Base-by-base conservation (phyloP, 192 early-diverging fungal species). In the Globomyces pollinis-pini region DNA sequence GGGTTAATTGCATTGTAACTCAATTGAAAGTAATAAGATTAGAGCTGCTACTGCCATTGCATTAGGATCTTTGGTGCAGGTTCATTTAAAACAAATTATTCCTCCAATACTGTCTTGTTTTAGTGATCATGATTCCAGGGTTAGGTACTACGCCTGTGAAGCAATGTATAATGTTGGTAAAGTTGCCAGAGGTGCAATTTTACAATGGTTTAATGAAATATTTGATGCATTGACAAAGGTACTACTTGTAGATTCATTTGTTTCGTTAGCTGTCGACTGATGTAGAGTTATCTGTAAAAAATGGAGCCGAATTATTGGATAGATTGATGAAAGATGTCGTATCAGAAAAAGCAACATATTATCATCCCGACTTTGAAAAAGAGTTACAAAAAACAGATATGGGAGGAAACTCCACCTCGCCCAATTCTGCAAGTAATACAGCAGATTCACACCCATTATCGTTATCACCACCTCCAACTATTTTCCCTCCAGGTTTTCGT, bases 91-190 rank as follows among this genome's bases (percentile, higher is more conserved):
- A 31, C 35, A 36, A 35, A 91, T 99, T 57, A 84, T 97, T 2
- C 91, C 92, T 15, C 97, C 97, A 1, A 91, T 98, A 16, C 82
- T 99, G 2, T 78, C 91, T 26, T 96, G 94, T 57, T 88, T 98
- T 56, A 68, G 76, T 3, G 93, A 99, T 65, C 90, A 86, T 51
- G 97, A 99, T 66, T 84, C 84, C 26, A 78, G 89, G 12, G 93
- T 98, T 38, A 80, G 94, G 28, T 99, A 98, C 77, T 99, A 96
- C 83, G 95, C 97, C 1, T 97, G 93, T 60, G 97, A 99, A 71
- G 85, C 84, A 54, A 87, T 98, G 83, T 99, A 99, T 63, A 99
- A 99, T 67, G 93, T 99, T 47, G 86, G 87, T 20, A 99, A 99
- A 51, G 97, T 96, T 2, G 91, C 94, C 8, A 76, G 88, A 33